A percentile compares a stretch with the other conserved stretches of the same genome.
Conservation (phyloP, 306 rosid species). For the Castanopsis chinensis region DNA sequence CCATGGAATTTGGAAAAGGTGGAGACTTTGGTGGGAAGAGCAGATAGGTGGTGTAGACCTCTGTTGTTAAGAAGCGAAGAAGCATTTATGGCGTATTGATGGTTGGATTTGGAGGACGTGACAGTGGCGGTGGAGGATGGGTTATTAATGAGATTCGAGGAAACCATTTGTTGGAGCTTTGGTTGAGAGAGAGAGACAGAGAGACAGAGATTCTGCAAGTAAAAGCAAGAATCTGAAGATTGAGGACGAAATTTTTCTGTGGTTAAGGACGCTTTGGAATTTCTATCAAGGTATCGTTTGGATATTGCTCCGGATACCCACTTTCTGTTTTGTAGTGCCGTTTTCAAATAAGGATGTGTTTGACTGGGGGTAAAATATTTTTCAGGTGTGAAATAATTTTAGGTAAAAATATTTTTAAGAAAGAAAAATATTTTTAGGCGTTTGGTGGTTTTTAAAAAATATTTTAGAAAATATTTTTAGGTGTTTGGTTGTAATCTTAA, state of each 20-base stretch:
- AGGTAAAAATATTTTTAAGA: too few species aligned
- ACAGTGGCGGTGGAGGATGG: conserved; percentile 30
- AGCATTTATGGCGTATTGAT: conserved; percentile 31
- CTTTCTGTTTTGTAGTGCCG: too few species aligned
- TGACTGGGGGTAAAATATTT: too few species aligned
- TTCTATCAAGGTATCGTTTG: neutral
- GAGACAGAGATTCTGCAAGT: conserved; percentile 10
- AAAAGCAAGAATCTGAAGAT: neutral
- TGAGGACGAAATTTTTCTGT: conserved; percentile 4
- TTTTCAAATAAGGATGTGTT: too few species aligned
- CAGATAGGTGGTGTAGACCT: conserved; percentile 19
- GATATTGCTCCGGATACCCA: neutral
- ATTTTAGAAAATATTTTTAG: too few species aligned
- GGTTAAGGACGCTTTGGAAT: neutral
- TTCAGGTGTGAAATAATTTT: too few species aligned
- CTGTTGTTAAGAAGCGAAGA: conserved; percentile 26
- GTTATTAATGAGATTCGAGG: conserved; percentile 39
- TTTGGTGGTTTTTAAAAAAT: too few species aligned
- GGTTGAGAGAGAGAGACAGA: neutral
- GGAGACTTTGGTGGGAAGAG: conserved; percentile 14
- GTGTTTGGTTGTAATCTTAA: too few species aligned
- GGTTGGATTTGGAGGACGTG: conserved; percentile 42
- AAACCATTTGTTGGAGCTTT: conserved; percentile 36
- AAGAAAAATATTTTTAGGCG: too few species aligned
- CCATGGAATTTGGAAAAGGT: neutral